A percentile compares a stretch with the other conserved stretches of the same genome.
Evolutionary conservation across 2,329 filamentous ascomycete species (phyloP).

Genomic region (Stachybotrys chartarum): DNA sequence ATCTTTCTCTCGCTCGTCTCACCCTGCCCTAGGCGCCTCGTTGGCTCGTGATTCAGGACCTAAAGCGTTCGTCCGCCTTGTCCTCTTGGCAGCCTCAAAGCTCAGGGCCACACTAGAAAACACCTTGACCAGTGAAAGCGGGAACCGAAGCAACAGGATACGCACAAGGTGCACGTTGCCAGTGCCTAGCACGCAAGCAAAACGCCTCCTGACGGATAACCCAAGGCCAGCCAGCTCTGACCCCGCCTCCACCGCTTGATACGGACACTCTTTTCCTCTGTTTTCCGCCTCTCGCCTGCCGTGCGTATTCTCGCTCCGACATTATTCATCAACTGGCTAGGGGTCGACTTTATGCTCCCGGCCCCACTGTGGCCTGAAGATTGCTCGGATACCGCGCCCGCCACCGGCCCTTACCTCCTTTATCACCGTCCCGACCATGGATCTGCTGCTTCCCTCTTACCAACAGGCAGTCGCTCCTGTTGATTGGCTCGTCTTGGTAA

Average conservation of each 20-base stretch:
- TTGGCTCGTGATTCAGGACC: neutral
- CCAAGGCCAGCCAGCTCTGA: too few species aligned
- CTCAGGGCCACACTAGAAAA: neutral
- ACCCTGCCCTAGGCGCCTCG: too few species aligned
- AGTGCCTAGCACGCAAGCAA: neutral
- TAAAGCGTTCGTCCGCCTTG: neutral
- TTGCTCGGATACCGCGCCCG: neutral
- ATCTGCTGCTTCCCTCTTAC: conserved; percentile 41
- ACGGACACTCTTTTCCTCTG: too few species aligned
- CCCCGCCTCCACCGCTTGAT: too few species aligned
- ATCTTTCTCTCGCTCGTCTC: too few species aligned
- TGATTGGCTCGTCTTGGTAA: conserved; percentile 44
- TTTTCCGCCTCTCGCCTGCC: too few species aligned
- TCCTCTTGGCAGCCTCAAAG: neutral
- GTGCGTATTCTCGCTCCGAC: too few species aligned
- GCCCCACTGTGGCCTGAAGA: neutral
- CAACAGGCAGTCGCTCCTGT: conserved; percentile 36
- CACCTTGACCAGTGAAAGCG: neutral
- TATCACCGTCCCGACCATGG: conserved; percentile 11
- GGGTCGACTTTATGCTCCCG: neutral
- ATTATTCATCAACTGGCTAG: too few species aligned
- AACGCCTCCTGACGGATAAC: neutral
- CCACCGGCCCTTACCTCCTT: neutral
- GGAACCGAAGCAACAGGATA: neutral
- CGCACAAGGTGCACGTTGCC: neutral